Evolutionary conservation across 176 grass and related monocot genomes (phyloP).

Genomic region (Eleusine coracana): DNA sequence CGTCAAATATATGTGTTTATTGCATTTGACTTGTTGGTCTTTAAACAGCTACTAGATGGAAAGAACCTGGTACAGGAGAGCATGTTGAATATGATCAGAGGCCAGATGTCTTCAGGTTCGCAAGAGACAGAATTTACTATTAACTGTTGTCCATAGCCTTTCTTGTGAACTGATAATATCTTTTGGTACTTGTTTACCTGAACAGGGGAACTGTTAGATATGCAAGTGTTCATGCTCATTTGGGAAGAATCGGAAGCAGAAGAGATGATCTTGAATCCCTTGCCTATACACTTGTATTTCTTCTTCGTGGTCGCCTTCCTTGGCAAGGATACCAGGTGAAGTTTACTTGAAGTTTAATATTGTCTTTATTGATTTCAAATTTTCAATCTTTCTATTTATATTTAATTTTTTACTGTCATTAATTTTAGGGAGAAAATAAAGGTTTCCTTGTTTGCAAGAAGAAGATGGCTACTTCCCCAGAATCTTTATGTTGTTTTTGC

Average conservation of each 20-base stretch:
- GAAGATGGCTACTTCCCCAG: conserved; percentile 92
- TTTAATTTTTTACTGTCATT: conserved; percentile 29
- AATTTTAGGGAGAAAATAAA: conserved; percentile 91
- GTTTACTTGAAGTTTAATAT: conserved; percentile 23
- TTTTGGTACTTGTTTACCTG: conserved; percentile 20
- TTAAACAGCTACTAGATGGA: conserved; percentile 80
- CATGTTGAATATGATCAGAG: conserved; percentile 82
- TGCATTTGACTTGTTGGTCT: conserved; percentile 24
- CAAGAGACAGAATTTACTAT: conserved; percentile 8
- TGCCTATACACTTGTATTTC: conserved; percentile 95
- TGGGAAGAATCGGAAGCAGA: conserved; percentile 91
- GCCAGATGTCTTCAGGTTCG: conserved; percentile 85
- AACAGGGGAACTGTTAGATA: conserved; percentile 91
- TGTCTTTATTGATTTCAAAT: neutral
- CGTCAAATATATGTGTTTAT: conserved; percentile 9
- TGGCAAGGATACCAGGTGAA: conserved; percentile 97
- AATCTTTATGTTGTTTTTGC: conserved; percentile 83
- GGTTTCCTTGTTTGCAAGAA: conserved; percentile 97
- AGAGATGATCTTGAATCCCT: conserved; percentile 96
- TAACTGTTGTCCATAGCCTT: neutral
- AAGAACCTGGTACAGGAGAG: conserved; percentile 65
- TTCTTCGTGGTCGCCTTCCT: conserved; percentile 84
- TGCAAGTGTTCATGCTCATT: conserved; percentile 88
- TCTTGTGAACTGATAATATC: conserved; percentile 25
- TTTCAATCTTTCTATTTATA: neutral